These are phyloP conservation scores for Mallotus nudiflorus DNA, from an alignment of 345 rosid species.

Conservation along the genomic window DNA sequence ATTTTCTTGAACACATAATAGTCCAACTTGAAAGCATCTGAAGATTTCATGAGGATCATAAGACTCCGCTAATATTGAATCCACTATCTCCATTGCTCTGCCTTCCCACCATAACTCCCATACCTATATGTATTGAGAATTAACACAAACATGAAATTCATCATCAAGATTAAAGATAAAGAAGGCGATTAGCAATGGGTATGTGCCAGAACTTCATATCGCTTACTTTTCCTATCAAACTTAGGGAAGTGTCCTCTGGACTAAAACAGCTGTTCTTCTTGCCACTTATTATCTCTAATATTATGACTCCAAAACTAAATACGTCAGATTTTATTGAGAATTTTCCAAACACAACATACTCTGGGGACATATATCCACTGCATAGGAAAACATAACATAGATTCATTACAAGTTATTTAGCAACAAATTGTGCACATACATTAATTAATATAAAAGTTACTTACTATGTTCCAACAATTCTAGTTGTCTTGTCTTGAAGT, in stretches of 20 bases:
- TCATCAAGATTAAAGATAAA: too few relatives aligned
- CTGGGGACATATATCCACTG: too few relatives aligned
- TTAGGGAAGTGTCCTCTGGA: background rate
- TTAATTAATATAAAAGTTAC: conserved; percentile 27
- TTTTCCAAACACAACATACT: too few relatives aligned
- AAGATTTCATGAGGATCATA: background rate
- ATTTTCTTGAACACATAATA: too few relatives aligned
- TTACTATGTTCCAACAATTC: conserved; percentile 75
- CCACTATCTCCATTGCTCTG: conserved; percentile 11
- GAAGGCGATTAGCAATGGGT: too few relatives aligned
- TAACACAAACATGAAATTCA: too few relatives aligned
- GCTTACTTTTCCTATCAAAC: conserved; percentile 17
- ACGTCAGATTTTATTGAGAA: too few relatives aligned
- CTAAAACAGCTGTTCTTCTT: background rate
- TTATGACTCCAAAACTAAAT: too few relatives aligned
- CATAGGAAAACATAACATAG: too few relatives aligned
- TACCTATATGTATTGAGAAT: conserved; percentile 9
- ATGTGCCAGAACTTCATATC: background rate
- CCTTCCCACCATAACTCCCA: conserved; percentile 21
- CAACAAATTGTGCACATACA: too few relatives aligned
- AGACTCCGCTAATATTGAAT: background rate
- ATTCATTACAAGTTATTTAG: too few relatives aligned
- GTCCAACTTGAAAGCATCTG: conserved; percentile 10
- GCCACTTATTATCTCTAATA: too few relatives aligned
- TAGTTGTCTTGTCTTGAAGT: conserved; percentile 52